Evolutionary conservation across 164 flowering plant genomes (phyloP).

Genomic region (Nymphaea colorata): DNA sequence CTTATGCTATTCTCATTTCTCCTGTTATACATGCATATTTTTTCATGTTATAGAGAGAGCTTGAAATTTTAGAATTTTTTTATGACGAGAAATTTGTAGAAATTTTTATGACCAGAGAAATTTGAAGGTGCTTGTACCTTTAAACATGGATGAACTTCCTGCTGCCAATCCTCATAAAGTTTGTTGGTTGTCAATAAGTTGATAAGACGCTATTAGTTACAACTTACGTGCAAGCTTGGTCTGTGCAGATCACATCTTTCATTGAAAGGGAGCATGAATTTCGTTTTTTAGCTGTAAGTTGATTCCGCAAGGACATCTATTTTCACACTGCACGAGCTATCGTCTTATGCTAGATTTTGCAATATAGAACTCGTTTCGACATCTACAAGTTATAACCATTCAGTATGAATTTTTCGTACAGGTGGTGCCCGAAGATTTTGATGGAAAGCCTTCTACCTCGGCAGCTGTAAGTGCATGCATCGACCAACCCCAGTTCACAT

Average conservation of each 20-base stretch:
- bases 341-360: neutral
- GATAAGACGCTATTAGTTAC: neutral
- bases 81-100: no score
- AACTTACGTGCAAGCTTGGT: neutral
- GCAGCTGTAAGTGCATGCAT: constrained; percentile 43
- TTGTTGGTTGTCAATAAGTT: neutral
- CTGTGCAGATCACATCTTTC: constrained; percentile 61
- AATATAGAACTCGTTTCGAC: no score
- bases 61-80: neutral
- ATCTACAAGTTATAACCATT: neutral
- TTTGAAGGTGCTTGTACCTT: neutral
- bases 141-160: neutral
- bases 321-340: neutral
- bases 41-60: neutral
- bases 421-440: constrained; percentile 67
- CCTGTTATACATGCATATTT: neutral
- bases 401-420: constrained; percentile 10
- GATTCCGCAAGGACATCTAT: neutral
- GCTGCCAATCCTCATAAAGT: neutral
- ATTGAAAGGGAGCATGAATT: constrained; percentile 86
- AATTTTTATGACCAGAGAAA: neutral
- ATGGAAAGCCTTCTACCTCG: constrained; percentile 34
- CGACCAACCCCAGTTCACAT: neutral
- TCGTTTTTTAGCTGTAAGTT: constrained; percentile 81
- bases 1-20: neutral